Evolutionary conservation across 2,329 filamentous ascomycete genomes (phyloP), one percentile per base, ranked within the genome.

Genomic region (Capronia americana): DNA sequence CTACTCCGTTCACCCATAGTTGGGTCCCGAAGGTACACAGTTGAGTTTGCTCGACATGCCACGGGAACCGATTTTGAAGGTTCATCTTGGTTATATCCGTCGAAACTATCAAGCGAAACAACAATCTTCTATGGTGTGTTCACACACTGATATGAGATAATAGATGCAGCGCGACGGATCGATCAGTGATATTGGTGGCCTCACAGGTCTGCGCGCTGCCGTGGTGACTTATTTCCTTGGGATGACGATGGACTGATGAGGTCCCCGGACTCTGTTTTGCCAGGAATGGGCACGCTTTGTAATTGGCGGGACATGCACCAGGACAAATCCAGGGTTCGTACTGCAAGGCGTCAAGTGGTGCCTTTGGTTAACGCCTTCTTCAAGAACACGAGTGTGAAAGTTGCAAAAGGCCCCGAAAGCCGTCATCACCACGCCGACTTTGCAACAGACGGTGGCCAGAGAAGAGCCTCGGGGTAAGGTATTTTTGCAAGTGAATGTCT

Each of bases 1-100:
- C 14, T 28, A 12, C 58, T 41, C 58, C 58, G 20, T 53, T 28
- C 12, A 46, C n/a, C 58, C 58, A 61, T 53, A 28, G 4, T 6
- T 54, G 28, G 11, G 23, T 30, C 3, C 24, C 20, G 32, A 61
- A 61, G 46, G 17, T 44, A 44, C 55, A 54, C 58, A 7, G 7
- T 54, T 54, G 30, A 26, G 28, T 32, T 41, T 24, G 46, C 14
- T 61, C 46, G 11, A 44, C 10, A 23, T 20, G 12, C 7, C 6
- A 17, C 24, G 44, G 24, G 38, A 48, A 24, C 11, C 30, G 24
- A 30, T 34, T 26, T 30, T 20, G 38, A 23, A 23, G 20, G 48
- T 59, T 59, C 57, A 59, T 59, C n/a, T 23, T 50, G 28, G 11
- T 59, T 23, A 51, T 26, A n/a, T 53, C 11, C 20, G 48, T 53